A percentile compares a stretch with the other conserved stretches of the same genome.
These are phyloP conservation scores for Carex myosuroides DNA, from an alignment of 176 grass and related monocot genomes.

Conservation along the genomic window DNA sequence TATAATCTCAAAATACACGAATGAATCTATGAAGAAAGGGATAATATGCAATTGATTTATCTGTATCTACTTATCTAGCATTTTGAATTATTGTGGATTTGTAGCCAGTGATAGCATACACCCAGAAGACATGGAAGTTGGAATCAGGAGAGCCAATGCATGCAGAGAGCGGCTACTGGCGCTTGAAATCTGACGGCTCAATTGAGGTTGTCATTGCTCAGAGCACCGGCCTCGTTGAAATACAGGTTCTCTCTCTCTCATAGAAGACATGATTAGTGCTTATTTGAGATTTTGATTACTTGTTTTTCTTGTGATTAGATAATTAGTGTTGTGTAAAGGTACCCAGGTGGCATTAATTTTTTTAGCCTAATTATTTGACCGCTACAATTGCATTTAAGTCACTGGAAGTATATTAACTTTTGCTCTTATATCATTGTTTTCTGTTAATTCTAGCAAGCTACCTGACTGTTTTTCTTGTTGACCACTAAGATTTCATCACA, in stretches of 20 bases:
- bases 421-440: background rate
- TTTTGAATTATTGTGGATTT: constrained; percentile 2
- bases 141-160: constrained; percentile 80
- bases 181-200: constrained; percentile 52
- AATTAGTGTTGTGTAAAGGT: background rate
- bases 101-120: constrained; percentile 88
- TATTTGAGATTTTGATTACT: background rate
- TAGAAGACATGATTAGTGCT: background rate
- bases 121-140: constrained; percentile 78
- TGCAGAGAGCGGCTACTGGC: constrained; percentile 89
- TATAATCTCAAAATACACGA: background rate
- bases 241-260: constrained; percentile 39
- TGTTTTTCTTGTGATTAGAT: background rate
- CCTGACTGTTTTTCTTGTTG: background rate
- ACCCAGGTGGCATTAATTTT: background rate
- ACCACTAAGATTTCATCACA: background rate
- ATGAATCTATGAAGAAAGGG: background rate
- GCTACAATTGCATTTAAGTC: background rate
- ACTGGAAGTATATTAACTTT: background rate
- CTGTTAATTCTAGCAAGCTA: background rate
- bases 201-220: constrained; percentile 75
- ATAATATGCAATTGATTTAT: background rate
- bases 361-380: background rate
- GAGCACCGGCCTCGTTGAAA: constrained; percentile 74
- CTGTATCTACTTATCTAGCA: background rate